Evolutionary conservation across 2,329 filamentous ascomycete genomes (phyloP), one percentile per base, ranked within the genome.

Genomic region (Cladophialophora carrionii): DNA sequence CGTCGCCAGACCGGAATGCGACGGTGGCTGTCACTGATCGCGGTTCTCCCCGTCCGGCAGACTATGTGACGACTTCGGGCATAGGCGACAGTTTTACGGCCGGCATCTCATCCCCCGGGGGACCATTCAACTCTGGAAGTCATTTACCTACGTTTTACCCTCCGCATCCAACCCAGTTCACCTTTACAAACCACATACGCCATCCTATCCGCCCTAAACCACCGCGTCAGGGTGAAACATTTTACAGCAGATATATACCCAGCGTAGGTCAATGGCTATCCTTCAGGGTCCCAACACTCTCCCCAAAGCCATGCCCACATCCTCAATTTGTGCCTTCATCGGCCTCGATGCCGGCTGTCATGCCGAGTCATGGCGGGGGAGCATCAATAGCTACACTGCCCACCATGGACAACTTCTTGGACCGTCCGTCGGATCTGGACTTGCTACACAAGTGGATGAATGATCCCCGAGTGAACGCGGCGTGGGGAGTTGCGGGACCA

Each of bases 131-230:
- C 70, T 96, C 91, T 1, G 85, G 87, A 14, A 95, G 90, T 49
- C 91, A 96, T 76, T 82, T 97, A 2, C 93, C 94, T 1, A 96
- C 92, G 0, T 97, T 92, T 78, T 97, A 91, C 71, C 93, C 93
- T 1, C 92, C 93, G 0, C 83, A 89, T 1, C 91, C 95, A 0
- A 79, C 91, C 8, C 90, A 94, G 71, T 97, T 94, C 75, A 88
- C 85, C 3, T 87, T 90, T 67, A 93, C 91, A 1, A 87, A 91
- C 74, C 85, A 88, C 65, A 82, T 93, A 53, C 88, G 92, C 0
- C 95, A 99, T 74, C 95, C 95, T 0, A 81, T 96, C 49, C 87
- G 95, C 0, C 90, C 91, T 1, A 96, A 96, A 75, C 92, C 94
- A 0, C 91, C 92, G 1, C 88, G 91, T 2, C 92, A 96, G 82